phyloP scores from a whole-genome alignment of 495 filamentous ascomycete genomes.

The Staphylotrichum longicolle region DNA sequence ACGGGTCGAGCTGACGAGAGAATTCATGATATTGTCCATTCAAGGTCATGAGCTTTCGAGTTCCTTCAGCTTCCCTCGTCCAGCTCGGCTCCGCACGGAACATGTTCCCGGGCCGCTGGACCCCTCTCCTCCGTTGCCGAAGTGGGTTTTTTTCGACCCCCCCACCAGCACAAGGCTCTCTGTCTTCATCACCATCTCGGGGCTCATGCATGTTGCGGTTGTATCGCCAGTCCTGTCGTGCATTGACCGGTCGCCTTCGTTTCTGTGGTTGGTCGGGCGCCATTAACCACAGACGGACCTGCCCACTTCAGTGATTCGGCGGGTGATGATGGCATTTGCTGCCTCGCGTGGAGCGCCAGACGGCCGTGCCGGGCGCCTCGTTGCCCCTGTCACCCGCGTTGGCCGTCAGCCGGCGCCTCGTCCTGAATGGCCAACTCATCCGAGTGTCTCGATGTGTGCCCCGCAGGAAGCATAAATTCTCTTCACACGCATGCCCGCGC shows the following conservation, averaged over 20 bases:
- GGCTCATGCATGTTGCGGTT: conserved; percentile 24
- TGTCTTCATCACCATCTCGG: conserved; percentile 1
- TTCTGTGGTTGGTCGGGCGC: conserved; percentile 26
- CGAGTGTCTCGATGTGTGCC: not conserved
- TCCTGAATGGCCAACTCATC: conserved; percentile 15
- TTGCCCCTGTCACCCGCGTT: conserved; percentile 11
- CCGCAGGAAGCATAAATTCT: conserved; percentile 20
- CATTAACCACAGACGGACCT: conserved; percentile 11
- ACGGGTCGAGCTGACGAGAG: not conserved
- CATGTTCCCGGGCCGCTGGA: conserved; percentile 27
- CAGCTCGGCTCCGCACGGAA: conserved; percentile 27
- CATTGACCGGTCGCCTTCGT: conserved; percentile 29
- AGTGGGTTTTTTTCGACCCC: conserved; percentile 10
- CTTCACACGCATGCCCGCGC: not conserved
- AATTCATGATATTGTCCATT: too few species aligned
- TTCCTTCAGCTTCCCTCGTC: not conserved
- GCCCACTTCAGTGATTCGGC: not conserved
- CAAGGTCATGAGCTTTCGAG: not conserved
- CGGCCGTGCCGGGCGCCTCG: conserved; percentile 10
- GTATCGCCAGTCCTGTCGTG: conserved; percentile 27
- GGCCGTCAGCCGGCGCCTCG: conserved; percentile 2
- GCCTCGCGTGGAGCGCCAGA: not conserved
- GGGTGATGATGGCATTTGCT: conserved; percentile 9
- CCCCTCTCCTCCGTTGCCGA: conserved; percentile 23
- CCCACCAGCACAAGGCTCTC: conserved; percentile 15